Conservation (phyloP, 208 protist genomes). For the Leptomonas pyrrhocoris region DNA sequence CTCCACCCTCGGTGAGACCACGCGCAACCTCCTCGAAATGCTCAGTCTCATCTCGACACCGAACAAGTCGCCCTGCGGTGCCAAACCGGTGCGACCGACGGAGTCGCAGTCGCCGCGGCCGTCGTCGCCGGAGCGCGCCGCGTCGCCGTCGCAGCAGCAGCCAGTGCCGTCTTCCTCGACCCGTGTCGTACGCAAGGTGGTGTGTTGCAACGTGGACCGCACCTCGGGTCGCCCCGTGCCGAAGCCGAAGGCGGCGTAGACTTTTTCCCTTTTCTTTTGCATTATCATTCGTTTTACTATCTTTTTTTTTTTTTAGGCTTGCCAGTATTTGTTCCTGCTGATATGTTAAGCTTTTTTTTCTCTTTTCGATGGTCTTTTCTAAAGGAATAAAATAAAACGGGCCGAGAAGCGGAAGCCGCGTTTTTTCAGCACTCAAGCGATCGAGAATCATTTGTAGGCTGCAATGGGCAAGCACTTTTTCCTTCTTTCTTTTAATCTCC, state of each 20-base stretch:
- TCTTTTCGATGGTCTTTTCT: neutral
- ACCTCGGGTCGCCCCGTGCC: constrained; percentile 49
- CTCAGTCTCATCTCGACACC: constrained; percentile 18
- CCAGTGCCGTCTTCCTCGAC: neutral
- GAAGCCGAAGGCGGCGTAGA: constrained; percentile 21
- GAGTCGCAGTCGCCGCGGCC: neutral
- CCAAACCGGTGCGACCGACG: constrained; percentile 2
- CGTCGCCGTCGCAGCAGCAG: constrained; percentile 1
- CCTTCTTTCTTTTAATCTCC: constrained; percentile 13
- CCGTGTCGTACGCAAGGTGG: constrained; percentile 45
- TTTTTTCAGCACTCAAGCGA: neutral
- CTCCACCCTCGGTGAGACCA: constrained; percentile 12
- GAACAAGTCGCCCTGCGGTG: constrained; percentile 4
- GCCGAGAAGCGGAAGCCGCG: neutral
- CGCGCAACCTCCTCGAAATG: constrained; percentile 18
- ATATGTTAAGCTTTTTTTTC: neutral
- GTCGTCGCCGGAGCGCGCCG: constrained; percentile 14
- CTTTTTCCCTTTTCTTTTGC: neutral
- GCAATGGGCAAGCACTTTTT: neutral
- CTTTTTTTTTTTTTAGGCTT: neutral
- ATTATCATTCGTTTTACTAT: neutral
- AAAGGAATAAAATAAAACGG: neutral
- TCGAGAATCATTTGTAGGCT: neutral
- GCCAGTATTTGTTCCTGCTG: neutral
- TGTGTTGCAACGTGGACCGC: constrained; percentile 51